Evolutionary conservation across 176 grass and related monocot genomes (phyloP).

Genomic region (Alloteropsis semialata): DNA sequence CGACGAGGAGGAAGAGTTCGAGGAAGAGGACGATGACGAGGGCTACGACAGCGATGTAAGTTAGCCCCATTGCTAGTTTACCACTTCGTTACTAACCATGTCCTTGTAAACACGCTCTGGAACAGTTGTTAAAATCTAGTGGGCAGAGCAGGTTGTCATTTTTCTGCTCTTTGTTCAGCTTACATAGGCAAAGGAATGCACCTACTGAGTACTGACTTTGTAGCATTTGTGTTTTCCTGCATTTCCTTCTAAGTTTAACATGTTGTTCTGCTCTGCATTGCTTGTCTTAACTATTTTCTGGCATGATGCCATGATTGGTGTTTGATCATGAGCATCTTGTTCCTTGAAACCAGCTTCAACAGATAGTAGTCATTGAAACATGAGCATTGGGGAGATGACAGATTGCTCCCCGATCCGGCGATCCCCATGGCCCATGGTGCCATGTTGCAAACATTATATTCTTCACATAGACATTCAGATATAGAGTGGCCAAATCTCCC

Average conservation of each 20-base stretch:
- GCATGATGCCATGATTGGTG: background rate
- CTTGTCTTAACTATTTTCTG: background rate
- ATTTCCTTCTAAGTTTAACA: background rate
- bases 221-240: background rate
- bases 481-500: background rate
- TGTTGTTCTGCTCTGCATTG: background rate
- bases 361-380: background rate
- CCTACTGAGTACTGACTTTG: background rate
- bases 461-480: background rate
- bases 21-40: conserved; percentile 36
- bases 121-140: background rate
- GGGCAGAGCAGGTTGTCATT: background rate
- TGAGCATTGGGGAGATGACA: background rate
- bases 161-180: background rate
- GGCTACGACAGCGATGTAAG: conserved; percentile 42
- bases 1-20: conserved; percentile 25
- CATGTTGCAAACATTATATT: background rate
- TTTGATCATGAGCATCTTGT: background rate
- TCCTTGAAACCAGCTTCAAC: background rate
- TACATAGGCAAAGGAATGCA: background rate
- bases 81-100: background rate
- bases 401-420: background rate
- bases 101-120: background rate
- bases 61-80: background rate
- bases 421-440: background rate